Conservation (phyloP, 2,329 filamentous ascomycete species). For the Fusarium subtropicale region DNA sequence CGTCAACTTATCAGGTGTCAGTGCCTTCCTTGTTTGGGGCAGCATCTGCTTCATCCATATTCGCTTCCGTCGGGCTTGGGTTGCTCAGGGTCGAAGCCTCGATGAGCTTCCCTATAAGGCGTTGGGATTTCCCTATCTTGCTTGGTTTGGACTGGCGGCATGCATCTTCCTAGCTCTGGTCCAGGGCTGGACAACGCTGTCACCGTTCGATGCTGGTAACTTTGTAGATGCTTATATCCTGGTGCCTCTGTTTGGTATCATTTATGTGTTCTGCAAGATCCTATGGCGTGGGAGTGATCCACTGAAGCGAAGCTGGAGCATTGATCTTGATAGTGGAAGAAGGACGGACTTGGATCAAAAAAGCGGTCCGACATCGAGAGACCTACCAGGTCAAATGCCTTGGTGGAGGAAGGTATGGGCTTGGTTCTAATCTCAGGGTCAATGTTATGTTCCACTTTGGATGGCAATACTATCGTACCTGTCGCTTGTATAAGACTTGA, state of each 20-base stretch:
- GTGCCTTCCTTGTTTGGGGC: constrained; percentile 78
- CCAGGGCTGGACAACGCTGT: constrained; percentile 70
- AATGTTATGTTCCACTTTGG: background rate
- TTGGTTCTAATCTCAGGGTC: constrained; percentile 52
- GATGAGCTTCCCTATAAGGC: constrained; percentile 68
- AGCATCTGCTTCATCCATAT: constrained; percentile 78
- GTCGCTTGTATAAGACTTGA: background rate
- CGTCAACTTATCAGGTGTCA: constrained; percentile 76
- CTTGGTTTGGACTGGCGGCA: constrained; percentile 68
- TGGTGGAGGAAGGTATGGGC: constrained; percentile 60
- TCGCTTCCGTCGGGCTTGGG: constrained; percentile 75
- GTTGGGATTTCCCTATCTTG: constrained; percentile 66
- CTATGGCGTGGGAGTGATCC: constrained; percentile 62
- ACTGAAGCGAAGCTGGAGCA: constrained; percentile 62
- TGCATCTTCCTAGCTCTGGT: constrained; percentile 71
- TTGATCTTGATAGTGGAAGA: constrained; percentile 68
- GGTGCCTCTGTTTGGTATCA: constrained; percentile 68
- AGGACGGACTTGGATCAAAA: constrained; percentile 65
- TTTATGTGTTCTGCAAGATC: constrained; percentile 67
- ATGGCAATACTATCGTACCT: background rate
- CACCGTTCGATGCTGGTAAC: constrained; percentile 67
- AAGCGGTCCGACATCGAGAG: constrained; percentile 48
- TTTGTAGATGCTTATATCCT: constrained; percentile 74
- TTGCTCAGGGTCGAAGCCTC: constrained; percentile 65
- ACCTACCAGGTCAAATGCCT: constrained; percentile 46